phyloP scores from a whole-genome alignment of 352 stramenopile species.

The Globisporangium nunn region DNA sequence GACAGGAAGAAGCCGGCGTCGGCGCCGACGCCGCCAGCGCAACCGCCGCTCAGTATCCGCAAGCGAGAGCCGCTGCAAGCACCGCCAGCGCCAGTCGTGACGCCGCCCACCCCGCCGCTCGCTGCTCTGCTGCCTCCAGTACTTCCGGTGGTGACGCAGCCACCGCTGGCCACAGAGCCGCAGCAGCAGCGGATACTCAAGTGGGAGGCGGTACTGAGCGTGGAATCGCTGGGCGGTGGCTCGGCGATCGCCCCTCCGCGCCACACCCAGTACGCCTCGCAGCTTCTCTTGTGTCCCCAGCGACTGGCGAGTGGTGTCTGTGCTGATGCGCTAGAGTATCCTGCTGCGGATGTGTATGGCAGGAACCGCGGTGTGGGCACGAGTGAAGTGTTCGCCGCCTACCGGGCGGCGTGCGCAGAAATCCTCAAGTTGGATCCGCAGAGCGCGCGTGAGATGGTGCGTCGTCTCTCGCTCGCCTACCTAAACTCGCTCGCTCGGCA shows the following conservation, averaged over 20 bases:
- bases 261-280: too few species aligned
- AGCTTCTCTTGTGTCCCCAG: background rate
- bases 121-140: background rate
- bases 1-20: background rate
- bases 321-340: background rate
- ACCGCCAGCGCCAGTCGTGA: too few species aligned
- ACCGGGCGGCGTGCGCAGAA: constrained; percentile 25
- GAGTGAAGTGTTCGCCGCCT: background rate
- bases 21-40: too few species aligned
- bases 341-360: too few species aligned
- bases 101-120: too few species aligned
- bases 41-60: constrained; percentile 4
- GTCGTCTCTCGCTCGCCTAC: background rate
- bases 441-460: constrained; percentile 28
- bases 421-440: constrained; percentile 29
- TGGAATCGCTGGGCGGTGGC: too few species aligned
- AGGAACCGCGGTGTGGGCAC: background rate
- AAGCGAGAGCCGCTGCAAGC: background rate
- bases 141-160: background rate
- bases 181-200: too few species aligned
- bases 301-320: background rate
- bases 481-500: background rate
- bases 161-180: too few species aligned
- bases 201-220: too few species aligned
- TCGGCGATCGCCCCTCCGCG: too few species aligned